Evolutionary conservation across 345 rosid species (phyloP).

Genomic region (Limnanthes douglasii): DNA sequence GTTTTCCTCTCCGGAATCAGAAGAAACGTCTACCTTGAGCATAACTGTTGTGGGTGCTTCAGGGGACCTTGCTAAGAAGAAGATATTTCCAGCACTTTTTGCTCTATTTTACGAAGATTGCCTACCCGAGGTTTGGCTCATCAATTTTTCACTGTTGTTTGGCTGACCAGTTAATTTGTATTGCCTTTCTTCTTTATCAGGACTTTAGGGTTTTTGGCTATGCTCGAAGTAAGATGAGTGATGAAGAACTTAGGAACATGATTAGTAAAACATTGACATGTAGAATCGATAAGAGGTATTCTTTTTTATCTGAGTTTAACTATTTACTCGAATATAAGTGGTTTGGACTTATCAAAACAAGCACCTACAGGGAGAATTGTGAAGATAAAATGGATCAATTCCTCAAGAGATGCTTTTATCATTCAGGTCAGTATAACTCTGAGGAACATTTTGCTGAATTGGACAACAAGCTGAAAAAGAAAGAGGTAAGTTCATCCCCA

Average conservation of each 20-base stretch:
- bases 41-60: slow-evolving; percentile 92
- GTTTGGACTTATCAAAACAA: background rate
- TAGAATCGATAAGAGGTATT: slow-evolving; percentile 71
- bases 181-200: slow-evolving; percentile 10
- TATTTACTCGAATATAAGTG: background rate
- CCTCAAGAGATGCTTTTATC: slow-evolving; percentile 73
- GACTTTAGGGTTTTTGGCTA: slow-evolving; percentile 64
- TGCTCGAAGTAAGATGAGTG: slow-evolving; percentile 60
- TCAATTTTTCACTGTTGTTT: slow-evolving; percentile 1
- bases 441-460: slow-evolving; percentile 61
- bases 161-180: slow-evolving; percentile 2
- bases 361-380: slow-evolving; percentile 56
- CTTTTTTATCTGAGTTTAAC: background rate
- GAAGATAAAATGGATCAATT: slow-evolving; percentile 70
- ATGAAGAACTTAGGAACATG: slow-evolving; percentile 62
- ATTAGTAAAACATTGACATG: slow-evolving; percentile 71
- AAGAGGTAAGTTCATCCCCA: slow-evolving; percentile 39
- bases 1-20: slow-evolving; percentile 9
- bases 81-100: slow-evolving; percentile 84
- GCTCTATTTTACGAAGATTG: slow-evolving; percentile 80
- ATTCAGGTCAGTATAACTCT: slow-evolving; percentile 64
- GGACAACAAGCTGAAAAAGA: slow-evolving; percentile 56
- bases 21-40: slow-evolving; percentile 40
- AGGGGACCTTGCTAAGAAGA: slow-evolving; percentile 90
- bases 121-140: slow-evolving; percentile 40